Base-by-base conservation (phyloP, 2,329 filamentous ascomycete genomes). In the Ophiostoma fasciatum region DNA sequence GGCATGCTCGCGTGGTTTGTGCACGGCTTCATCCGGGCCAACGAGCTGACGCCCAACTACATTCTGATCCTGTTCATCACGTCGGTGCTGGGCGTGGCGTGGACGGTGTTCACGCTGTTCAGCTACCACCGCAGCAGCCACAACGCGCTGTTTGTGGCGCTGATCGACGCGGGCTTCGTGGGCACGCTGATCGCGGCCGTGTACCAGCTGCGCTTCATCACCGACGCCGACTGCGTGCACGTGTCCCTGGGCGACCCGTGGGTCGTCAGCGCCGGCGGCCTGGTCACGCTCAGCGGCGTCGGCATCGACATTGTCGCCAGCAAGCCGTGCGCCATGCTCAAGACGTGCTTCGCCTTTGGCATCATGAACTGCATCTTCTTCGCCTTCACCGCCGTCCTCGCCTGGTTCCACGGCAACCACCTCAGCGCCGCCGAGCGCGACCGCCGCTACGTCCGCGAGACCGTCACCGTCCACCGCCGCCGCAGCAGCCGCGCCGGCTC, bases 281-380 rank as follows among this genome's bases (percentile, higher is more conserved):
- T 82, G 42, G 68, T 72, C 21, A 63, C 58, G 44, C 71, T 71
- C 29, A 61, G 58, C 21, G 55, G 68, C 25, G 64, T 64, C 32
- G 59, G 58, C 35, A 66, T 73, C 40, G 56, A 65, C 28, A 51
- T 76, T 28, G 56, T 67, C 36, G 56, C 76, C 26, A 67, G 82
- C 57, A 88, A 88, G 66, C 73, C 74, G 5, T 96, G 88, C 60
- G 72, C 79, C 33, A 90, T 94, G 83, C 72, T 94, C 51, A 96
- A 94, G 70, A 80, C 87, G 1, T 70, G 66, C 46, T 96, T 84
- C 59, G 88, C 84, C 3, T 77, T 94, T 47, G 84, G 73, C 33
- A 94, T 96, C 55, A 92, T 94, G 68, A 82, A 90, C 55, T 63
- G 65, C 46, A 62, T 90, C 45, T 78, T 87, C 53, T 94, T 93